Evolutionary conservation across 108 stramenopile genomes (phyloP), one percentile per base, ranked within the genome.

Genomic region (Fistulifera solaris): DNA sequence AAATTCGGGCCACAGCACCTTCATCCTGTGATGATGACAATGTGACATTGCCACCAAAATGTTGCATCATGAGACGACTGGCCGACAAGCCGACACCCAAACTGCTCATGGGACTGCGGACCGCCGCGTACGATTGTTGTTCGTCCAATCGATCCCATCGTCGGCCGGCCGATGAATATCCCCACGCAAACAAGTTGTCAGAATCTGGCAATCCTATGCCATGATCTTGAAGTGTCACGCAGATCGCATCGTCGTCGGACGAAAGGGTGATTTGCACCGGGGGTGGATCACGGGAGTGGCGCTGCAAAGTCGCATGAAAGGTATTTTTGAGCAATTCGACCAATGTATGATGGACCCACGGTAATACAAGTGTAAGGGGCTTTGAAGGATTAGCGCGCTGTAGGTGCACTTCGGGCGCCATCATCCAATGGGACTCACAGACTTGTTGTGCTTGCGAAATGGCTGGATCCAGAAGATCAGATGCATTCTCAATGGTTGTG

Each of bases 311-410:
- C 6, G 80, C 67, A 11, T 71, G 68, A 77, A 85, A 80, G 40
- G 70, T 70, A 69, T 89, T 89, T 48, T 89, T 89, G 7, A 76
- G 49, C 8, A 89, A 41, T 71, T 89, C 88, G 19, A 89, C 82
- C 38, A 89, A 48, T 1, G 76, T 67, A 61, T 85, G 80, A 66
- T 83, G 81, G 23, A 81, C 38, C 88, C 88, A 89, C 10, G 88
- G 76, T 10, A 82, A 79, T 22, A 89, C 76, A 26, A 81, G 51
- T 15, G 87, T 80, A 10, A 65, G 52, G 10, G 66, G 56, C 1
- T 53, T 24, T 57, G 64, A 35, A 35, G 3, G 31, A 6, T 8
- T 35, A 3, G 6, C 21, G 2, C 4, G 15, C 1, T 22, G n/a
- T 14, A 64, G 43, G 5, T 35, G 6, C 26, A 80, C 59, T 27